Percentiles rank a stretch among this genome's conserved stretches.
Conservation (phyloP, 2,329 filamentous ascomycete genomes). For the Colletotrichum shisoi region DNA sequence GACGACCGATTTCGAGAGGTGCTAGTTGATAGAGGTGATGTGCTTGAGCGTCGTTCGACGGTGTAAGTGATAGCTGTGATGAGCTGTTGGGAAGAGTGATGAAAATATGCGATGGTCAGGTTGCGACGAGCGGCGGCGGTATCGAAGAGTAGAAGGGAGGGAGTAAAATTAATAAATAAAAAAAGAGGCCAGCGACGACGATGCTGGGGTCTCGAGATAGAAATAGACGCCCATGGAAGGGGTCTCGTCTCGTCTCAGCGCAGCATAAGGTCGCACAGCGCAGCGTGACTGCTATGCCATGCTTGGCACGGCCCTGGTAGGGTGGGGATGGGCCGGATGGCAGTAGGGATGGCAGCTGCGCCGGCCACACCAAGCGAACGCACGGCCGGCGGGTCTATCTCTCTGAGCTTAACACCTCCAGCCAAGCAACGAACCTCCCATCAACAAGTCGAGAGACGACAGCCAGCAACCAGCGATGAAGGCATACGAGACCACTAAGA, state of each 20-base stretch:
- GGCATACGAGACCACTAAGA: not conserved
- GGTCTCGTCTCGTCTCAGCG: slow-evolving; percentile 35
- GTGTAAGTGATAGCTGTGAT: slow-evolving; percentile 2
- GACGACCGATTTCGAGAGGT: slow-evolving; percentile 45
- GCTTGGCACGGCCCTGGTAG: slow-evolving; percentile 24
- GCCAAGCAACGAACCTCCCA: not conserved
- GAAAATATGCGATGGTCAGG: not conserved
- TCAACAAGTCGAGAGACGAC: not conserved
- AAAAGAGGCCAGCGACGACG: slow-evolving; percentile 5
- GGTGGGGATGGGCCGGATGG: no score
- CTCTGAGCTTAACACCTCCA: slow-evolving; percentile 23
- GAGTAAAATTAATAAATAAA: not conserved
- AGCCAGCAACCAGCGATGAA: not conserved
- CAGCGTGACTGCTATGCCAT: slow-evolving; percentile 2
- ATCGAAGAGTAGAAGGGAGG: not conserved
- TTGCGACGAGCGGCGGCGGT: not conserved
- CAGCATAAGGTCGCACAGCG: slow-evolving; percentile 19
- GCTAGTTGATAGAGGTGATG: not conserved
- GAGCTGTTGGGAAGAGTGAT: not conserved
- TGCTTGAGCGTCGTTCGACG: not conserved
- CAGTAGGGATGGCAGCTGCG: slow-evolving; percentile 32
- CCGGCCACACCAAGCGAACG: slow-evolving; percentile 12
- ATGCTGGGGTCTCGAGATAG: slow-evolving; percentile 26
- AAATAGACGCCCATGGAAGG: slow-evolving; percentile 31
- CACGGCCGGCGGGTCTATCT: slow-evolving; percentile 18